These are phyloP conservation scores for Cystofilobasidium bisporidii DNA, from an alignment of 768 basidiomycete species.

Conservation along the genomic window DNA sequence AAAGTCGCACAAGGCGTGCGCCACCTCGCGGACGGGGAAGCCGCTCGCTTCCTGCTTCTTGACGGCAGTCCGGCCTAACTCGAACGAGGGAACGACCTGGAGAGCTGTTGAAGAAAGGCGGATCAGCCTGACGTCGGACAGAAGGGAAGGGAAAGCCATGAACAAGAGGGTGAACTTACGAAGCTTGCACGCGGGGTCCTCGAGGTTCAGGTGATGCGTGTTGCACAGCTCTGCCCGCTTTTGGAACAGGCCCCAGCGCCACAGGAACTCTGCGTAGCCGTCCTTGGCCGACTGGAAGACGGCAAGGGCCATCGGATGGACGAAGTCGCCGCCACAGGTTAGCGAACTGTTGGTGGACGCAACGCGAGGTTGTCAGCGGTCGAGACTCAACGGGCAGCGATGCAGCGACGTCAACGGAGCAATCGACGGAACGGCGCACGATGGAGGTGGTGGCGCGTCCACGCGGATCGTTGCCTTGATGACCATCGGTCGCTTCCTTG, in stretches of 20 bases:
- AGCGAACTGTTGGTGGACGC: no score
- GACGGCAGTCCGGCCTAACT: neutral
- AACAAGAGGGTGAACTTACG: neutral
- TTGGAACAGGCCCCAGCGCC: constrained; percentile 59
- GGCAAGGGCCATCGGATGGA: constrained; percentile 17
- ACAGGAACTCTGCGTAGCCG: constrained; percentile 64
- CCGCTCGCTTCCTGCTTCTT: constrained; percentile 5
- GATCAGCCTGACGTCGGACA: no score
- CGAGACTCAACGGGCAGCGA: no score
- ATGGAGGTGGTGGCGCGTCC: neutral
- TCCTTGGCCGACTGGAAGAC: constrained; percentile 49
- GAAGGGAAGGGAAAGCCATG: neutral
- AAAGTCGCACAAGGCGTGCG: neutral
- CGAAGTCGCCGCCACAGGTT: constrained; percentile 27
- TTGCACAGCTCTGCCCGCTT: constrained; percentile 68
- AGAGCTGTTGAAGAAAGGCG: no score
- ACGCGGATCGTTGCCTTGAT: constrained; percentile 7
- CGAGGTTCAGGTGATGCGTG: constrained; percentile 33
- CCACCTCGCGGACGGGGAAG: constrained; percentile 2
- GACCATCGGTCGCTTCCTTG: neutral
- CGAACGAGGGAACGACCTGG: neutral
- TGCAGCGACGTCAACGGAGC: constrained; percentile 28
- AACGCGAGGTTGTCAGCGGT: no score
- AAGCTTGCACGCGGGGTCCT: neutral
- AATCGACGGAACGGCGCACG: constrained; percentile 25